Evolutionary conservation across 2,329 filamentous ascomycete species (phyloP), one percentile per base, ranked within the genome.

Genomic region (Tolypocladium ovalisporum): DNA sequence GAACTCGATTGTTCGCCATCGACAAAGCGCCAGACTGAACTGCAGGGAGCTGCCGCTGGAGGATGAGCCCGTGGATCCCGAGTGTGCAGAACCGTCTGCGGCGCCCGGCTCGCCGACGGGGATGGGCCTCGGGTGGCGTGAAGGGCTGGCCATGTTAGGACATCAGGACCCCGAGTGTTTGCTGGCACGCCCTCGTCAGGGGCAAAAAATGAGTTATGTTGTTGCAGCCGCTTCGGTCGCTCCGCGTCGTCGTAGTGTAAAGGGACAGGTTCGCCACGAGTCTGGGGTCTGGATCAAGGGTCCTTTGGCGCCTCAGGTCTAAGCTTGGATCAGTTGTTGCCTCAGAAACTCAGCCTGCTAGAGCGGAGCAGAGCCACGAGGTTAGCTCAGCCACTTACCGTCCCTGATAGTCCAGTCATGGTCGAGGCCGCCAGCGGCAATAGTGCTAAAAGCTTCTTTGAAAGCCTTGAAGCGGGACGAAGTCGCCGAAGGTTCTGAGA

Each of bases 61-160:
- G 59, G 75, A 71, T n/a, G 76, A 75, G 62, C 72, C 75, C 24
- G 71, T 62, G 22, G 67, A 68, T 12, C 63, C 62, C 54, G 66
- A 66, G 53, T 63, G 64, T 49, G 58, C 61, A 47, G 59, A 57
- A 34, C 54, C 57, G 34, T 51, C 52, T 24, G 27, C 19, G 53
- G 54, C 53, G 32, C 56, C 55, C 54, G 57, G 42, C 40, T 59
- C 57, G 49, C 54, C 52, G 51, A 58, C 54, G 60, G 60, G 55
- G 57, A 57, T 56, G 59, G 58, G 44, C 57, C 61, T 60, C 54
- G 63, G 64, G 62, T 63, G 66, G 58, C 62, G 64, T 57, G 62
- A 65, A 61, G 58, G 61, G 56, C 65, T 72, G 54, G 70, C 70
- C 71, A 74, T 74, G 54, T 56, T 66, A 59, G 47, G 55, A 63